Conservation (phyloP, 192 early-diverging fungal species). For the Entomortierella lignicola region DNA sequence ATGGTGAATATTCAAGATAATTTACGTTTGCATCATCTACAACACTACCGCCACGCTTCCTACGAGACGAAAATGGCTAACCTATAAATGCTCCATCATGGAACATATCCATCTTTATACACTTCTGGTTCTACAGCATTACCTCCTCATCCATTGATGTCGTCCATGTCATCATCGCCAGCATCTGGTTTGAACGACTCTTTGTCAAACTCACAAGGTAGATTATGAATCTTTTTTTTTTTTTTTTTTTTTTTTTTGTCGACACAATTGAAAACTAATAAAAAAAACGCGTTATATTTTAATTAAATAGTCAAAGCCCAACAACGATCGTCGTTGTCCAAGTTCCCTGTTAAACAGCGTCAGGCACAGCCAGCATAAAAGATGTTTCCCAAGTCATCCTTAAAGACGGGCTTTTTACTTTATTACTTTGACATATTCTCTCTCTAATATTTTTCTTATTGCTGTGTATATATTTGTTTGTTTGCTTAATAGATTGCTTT, state of each 20-base stretch:
- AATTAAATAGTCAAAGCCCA: conserved; percentile 12
- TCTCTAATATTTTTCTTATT: neutral
- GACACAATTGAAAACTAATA: neutral
- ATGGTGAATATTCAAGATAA: conserved; percentile 19
- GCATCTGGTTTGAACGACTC: conserved; percentile 23
- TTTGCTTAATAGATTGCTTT: neutral
- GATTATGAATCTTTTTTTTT: conserved; percentile 1
- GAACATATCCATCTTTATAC: too few species aligned
- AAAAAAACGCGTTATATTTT: neutral
- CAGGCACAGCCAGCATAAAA: conserved; percentile 21
- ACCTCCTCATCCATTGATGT: conserved; percentile 48
- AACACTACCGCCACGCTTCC: conserved; percentile 29
- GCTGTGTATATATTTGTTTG: conserved; percentile 9
- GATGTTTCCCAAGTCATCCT: neutral
- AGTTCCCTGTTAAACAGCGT: conserved; percentile 23
- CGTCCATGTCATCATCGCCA: conserved; percentile 30
- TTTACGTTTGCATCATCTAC: conserved; percentile 29
- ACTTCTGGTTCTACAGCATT: conserved; percentile 32
- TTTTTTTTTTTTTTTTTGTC: neutral
- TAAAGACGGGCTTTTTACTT: neutral
- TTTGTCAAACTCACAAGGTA: conserved; percentile 21
- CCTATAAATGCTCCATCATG: conserved; percentile 21
- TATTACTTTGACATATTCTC: neutral
- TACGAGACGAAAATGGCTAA: conserved; percentile 22
- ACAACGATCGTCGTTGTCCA: conserved; percentile 9